Conservation (phyloP, 352 stramenopile species). For the Phytophthora europaea region DNA sequence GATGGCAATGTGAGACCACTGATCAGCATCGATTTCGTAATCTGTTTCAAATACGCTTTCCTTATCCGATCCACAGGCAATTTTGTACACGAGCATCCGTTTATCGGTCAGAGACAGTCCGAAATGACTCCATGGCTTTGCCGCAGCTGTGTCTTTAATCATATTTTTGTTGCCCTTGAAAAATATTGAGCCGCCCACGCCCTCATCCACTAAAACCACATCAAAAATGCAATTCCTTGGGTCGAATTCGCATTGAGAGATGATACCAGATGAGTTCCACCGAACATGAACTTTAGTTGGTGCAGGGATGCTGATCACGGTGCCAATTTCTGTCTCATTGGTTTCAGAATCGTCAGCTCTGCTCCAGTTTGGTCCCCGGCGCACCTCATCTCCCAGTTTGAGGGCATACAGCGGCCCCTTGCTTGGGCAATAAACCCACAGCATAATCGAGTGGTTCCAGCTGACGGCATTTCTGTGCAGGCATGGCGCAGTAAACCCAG, state of each 20-base stretch:
- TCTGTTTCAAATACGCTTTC: constrained; percentile 76
- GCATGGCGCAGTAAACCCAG: constrained; percentile 52
- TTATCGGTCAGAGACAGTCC: constrained; percentile 75
- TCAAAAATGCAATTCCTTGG: constrained; percentile 60
- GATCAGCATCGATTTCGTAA: constrained; percentile 64
- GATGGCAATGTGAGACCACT: constrained; percentile 77
- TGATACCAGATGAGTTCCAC: constrained; percentile 49
- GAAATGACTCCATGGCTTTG: constrained; percentile 78
- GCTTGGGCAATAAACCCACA: constrained; percentile 73
- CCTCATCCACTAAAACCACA: constrained; percentile 63
- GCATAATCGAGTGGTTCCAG: constrained; percentile 85
- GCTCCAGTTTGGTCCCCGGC: constrained; percentile 61
- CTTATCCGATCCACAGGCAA: constrained; percentile 65
- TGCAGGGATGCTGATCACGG: constrained; percentile 56
- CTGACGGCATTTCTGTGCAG: constrained; percentile 40
- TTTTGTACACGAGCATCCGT: constrained; percentile 72
- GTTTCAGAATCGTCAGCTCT: constrained; percentile 31
- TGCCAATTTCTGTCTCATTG: constrained; percentile 37
- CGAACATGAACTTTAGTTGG: constrained; percentile 60
- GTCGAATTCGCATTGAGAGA: constrained; percentile 61
- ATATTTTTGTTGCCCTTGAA: constrained; percentile 78
- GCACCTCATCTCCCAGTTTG: constrained; percentile 77
- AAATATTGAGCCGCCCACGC: constrained; percentile 71
- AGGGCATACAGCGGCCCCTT: constrained; percentile 60
- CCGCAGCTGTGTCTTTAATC: constrained; percentile 51